These are phyloP conservation scores for Nitzschia palea DNA, from an alignment of 108 stramenopile species.

Conservation along the genomic window DNA sequence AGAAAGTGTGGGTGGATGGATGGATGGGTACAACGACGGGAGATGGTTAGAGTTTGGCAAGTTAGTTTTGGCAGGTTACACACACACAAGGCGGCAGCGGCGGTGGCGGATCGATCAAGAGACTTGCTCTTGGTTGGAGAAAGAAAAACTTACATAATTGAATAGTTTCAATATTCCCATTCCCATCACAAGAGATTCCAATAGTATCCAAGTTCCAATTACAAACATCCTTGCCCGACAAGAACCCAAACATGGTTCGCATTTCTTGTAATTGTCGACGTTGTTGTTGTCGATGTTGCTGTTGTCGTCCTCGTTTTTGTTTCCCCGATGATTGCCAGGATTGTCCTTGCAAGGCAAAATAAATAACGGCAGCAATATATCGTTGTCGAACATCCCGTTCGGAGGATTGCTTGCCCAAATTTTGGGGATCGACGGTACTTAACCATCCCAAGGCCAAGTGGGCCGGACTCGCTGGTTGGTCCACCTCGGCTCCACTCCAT, in stretches of 20 bases:
- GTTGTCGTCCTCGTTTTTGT: neutral
- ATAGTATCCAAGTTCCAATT: neutral
- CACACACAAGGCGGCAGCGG: too few species aligned
- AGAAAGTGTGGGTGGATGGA: neutral
- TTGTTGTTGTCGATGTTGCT: neutral
- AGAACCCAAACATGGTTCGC: constrained; percentile 8
- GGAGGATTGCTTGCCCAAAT: neutral
- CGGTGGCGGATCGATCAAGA: too few species aligned
- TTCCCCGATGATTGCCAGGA: neutral
- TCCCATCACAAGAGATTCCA: neutral
- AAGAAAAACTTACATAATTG: neutral
- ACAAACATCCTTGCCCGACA: neutral
- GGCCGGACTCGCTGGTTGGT: neutral
- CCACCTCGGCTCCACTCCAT: neutral
- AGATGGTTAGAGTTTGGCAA: too few species aligned
- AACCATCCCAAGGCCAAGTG: neutral
- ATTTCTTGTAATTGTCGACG: neutral
- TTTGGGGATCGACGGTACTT: neutral
- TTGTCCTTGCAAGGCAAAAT: constrained; percentile 19
- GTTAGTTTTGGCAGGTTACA: too few species aligned
- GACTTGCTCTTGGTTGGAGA: too few species aligned
- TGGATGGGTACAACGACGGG: too few species aligned
- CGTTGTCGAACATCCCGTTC: neutral
- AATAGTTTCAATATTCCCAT: neutral
- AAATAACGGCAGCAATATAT: constrained; percentile 19